phyloP scores from a whole-genome alignment of 2,329 filamentous ascomycete species.

The Rutstroemia sydowiana region DNA sequence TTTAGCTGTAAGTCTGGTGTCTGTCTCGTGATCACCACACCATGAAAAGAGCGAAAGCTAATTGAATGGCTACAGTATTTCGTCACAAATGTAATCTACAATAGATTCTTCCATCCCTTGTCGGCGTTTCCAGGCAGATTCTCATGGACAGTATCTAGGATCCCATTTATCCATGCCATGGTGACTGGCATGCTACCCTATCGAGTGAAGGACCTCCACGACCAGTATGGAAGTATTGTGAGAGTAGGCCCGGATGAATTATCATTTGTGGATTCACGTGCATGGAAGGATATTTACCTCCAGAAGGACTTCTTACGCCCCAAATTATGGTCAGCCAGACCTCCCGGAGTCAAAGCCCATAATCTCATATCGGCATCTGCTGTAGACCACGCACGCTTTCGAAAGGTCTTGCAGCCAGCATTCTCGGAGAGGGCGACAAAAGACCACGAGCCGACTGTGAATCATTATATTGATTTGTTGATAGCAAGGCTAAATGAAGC shows the following conservation, averaged over 20 bases:
- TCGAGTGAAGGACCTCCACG: slow-evolving; percentile 15
- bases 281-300: background rate
- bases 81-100: slow-evolving; percentile 3
- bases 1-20: too few relatives aligned
- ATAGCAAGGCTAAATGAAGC: slow-evolving; percentile 1
- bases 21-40: too few relatives aligned
- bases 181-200: slow-evolving; percentile 7
- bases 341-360: background rate
- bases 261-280: slow-evolving; percentile 17
- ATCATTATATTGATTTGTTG: slow-evolving; percentile 9
- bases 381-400: slow-evolving; percentile 22
- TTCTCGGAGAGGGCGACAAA: slow-evolving; percentile 27
- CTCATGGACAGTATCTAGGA: slow-evolving; percentile 9
- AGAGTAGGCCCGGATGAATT: slow-evolving; percentile 28
- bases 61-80: too few relatives aligned
- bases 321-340: background rate
- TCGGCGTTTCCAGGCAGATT: slow-evolving; percentile 28
- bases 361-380: background rate
- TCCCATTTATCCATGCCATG: background rate
- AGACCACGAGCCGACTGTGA: slow-evolving; percentile 26
- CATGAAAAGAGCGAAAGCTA: too few relatives aligned
- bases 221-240: slow-evolving; percentile 27
- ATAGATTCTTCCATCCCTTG: slow-evolving; percentile 25
- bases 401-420: slow-evolving; percentile 23
- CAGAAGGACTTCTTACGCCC: background rate